Base-by-base conservation (phyloP, 306 rosid species). In the Benincasa hispida region DNA sequence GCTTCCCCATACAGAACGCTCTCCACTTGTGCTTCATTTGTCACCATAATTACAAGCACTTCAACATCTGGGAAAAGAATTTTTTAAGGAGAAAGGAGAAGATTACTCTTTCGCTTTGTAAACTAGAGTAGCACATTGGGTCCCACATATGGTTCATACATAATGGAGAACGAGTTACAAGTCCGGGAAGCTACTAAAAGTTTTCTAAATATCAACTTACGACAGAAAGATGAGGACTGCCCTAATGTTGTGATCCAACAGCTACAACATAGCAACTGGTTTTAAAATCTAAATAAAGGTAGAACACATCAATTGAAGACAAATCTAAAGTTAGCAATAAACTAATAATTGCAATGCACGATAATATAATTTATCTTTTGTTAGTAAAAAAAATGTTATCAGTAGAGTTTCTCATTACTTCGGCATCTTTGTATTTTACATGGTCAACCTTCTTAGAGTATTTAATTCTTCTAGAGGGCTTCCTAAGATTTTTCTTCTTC, bases 21-120 rank as follows among this genome's bases (percentile, higher is more conserved):
- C 84, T 91, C 96, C 30, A 91, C 98, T 86, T 93, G 98, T 82
- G 86, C 82, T 81, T 93, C 97, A 50, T 88, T 93, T 15, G 97
- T 83, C 75, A 93, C 98, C 98, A 93, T 93, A 78, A 93, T 63
- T 84, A 93, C 81, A 68, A 93, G 96, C 78, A 85, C 92, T 57
- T 90, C 96, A 81, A 87, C 92, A 82, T 93, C 98, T 93, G 85
- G 7, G 82, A 67, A 39, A 78, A 75, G 81, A 77, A 78, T 70
- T 66, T 45, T 56, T 59, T 67, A 50, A 41, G 34, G 14, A 22
- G 45, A 79, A 51, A 39, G 9, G 15, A 41, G 42, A 65, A 24
- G 67, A 77, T 56, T 66, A 19, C 34, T 84, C 24, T 76, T 57
- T n/a, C 15, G 5, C n/a, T 50, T 50, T 17, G 55, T 50, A 50